Evolutionary conservation across 2,329 filamentous ascomycete species (phyloP).

Genomic region (Neofusicoccum laricinum): DNA sequence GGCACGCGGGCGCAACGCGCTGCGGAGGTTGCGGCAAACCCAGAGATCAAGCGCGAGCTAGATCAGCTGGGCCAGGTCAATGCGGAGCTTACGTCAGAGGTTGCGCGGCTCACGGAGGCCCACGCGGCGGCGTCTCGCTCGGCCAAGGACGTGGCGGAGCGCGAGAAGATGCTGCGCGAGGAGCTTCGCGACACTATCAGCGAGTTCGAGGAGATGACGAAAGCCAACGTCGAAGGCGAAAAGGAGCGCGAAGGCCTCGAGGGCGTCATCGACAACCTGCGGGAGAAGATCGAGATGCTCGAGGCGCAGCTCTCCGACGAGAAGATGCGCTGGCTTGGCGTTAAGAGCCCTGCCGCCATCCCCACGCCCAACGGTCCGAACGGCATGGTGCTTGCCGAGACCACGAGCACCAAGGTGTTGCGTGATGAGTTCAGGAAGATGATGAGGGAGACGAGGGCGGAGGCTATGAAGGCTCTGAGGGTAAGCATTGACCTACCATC

Average conservation of each 20-base stretch:
- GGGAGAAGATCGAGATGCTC: constrained; percentile 61
- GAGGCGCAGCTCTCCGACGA: constrained; percentile 66
- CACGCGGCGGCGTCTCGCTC: constrained; percentile 35
- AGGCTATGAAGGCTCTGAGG: constrained; percentile 63
- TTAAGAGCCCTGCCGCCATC: constrained; percentile 50
- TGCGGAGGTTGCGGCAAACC: constrained; percentile 58
- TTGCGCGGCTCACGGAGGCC: constrained; percentile 26
- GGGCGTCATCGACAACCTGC: constrained; percentile 58
- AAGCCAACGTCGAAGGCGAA: constrained; percentile 67
- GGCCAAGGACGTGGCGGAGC: constrained; percentile 34
- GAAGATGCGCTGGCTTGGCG: constrained; percentile 63
- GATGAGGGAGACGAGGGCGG: constrained; percentile 69
- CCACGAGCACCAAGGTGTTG: constrained; percentile 65
- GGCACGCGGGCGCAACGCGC: constrained; percentile 69
- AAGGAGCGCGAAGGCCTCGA: constrained; percentile 67
- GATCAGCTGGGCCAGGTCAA: constrained; percentile 52
- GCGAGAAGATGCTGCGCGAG: constrained; percentile 53
- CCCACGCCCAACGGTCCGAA: constrained; percentile 23
- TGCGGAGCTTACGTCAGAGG: constrained; percentile 40
- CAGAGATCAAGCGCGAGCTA: constrained; percentile 59
- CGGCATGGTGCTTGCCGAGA: constrained; percentile 40
- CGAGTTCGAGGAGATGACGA: constrained; percentile 69
- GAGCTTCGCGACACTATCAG: constrained; percentile 66
- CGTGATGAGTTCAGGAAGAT: constrained; percentile 77
- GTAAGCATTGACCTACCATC: constrained; percentile 38